Evolutionary conservation across 176 grass and related monocot genomes (phyloP).

Genomic region (Coix lacrymajobi): DNA sequence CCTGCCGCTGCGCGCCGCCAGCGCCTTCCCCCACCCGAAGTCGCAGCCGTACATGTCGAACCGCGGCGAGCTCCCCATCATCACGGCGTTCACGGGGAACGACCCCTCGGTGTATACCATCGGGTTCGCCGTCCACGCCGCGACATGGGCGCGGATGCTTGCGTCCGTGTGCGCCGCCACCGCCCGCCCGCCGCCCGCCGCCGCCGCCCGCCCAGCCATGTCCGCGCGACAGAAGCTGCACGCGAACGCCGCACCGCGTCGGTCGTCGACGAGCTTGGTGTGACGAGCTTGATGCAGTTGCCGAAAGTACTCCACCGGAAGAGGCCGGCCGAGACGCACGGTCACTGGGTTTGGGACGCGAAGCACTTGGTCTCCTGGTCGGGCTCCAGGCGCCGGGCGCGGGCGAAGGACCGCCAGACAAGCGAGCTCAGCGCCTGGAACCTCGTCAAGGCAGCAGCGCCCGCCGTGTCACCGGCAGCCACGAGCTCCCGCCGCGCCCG

Average conservation of each 20-base stretch:
- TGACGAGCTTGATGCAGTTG: neutral
- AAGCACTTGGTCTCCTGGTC: slow-evolving; percentile 23
- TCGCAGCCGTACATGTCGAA: slow-evolving; percentile 65
- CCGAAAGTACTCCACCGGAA: slow-evolving; percentile 43
- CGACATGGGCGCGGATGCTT: slow-evolving; percentile 9
- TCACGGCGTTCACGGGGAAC: neutral
- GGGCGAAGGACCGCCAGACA: slow-evolving; percentile 34
- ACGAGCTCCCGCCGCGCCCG: slow-evolving; percentile 6
- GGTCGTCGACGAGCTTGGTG: neutral
- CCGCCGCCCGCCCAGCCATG: slow-evolving; percentile 37
- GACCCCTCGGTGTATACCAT: neutral
- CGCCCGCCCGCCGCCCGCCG: slow-evolving; percentile 4
- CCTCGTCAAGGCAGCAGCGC: slow-evolving; percentile 18
- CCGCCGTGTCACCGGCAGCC: neutral
- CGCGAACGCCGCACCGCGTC: neutral
- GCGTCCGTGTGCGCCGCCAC: slow-evolving; percentile 37
- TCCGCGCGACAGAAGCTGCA: slow-evolving; percentile 24
- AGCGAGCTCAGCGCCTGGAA: slow-evolving; percentile 35
- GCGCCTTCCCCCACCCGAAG: slow-evolving; percentile 52
- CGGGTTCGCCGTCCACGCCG: slow-evolving; percentile 10
- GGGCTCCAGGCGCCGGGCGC: slow-evolving; percentile 5
- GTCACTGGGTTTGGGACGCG: slow-evolving; percentile 5
- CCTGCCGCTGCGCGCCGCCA: slow-evolving; percentile 44
- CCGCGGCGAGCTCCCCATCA: slow-evolving; percentile 46
- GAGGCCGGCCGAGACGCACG: slow-evolving; percentile 26